These are phyloP conservation scores for Diospyros lotus DNA, from an alignment of 148 eudicot genomes.

Conservation along the genomic window DNA sequence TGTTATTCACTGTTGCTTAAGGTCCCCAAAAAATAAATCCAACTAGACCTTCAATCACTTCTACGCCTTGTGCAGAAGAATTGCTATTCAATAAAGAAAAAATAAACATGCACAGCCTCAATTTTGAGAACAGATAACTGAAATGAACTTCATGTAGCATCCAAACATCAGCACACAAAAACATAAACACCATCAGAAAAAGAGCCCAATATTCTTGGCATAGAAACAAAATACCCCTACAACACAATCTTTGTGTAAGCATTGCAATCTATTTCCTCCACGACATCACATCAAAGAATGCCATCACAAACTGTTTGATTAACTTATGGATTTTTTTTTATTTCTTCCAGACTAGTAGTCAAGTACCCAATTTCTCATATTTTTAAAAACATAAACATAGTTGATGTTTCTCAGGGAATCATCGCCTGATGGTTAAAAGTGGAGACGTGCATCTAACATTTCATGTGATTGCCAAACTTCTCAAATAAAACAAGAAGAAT, in stretches of 20 bases:
- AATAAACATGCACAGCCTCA: background rate
- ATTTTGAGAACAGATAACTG: background rate
- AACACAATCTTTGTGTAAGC: background rate
- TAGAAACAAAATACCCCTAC: background rate
- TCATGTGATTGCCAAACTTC: too few relatives aligned
- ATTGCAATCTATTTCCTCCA: background rate
- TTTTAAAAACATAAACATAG: too few relatives aligned
- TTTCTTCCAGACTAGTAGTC: too few relatives aligned
- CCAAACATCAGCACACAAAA: background rate
- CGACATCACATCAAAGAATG: background rate
- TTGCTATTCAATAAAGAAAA: background rate
- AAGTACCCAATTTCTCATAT: too few relatives aligned
- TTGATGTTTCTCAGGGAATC: too few relatives aligned
- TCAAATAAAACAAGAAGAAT: too few relatives aligned
- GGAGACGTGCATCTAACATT: too few relatives aligned
- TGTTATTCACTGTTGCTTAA: slow-evolving; percentile 4
- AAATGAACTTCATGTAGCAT: background rate
- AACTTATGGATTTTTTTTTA: background rate
- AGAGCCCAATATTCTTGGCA: background rate
- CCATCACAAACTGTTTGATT: background rate
- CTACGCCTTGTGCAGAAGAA: background rate
- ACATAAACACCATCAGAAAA: background rate
- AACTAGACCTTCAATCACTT: background rate
- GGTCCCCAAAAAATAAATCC: slow-evolving; percentile 1
- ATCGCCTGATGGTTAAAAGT: too few relatives aligned